Base-by-base conservation (phyloP, 2,329 filamentous ascomycete genomes). In the Colletotrichum sp. region DNA sequence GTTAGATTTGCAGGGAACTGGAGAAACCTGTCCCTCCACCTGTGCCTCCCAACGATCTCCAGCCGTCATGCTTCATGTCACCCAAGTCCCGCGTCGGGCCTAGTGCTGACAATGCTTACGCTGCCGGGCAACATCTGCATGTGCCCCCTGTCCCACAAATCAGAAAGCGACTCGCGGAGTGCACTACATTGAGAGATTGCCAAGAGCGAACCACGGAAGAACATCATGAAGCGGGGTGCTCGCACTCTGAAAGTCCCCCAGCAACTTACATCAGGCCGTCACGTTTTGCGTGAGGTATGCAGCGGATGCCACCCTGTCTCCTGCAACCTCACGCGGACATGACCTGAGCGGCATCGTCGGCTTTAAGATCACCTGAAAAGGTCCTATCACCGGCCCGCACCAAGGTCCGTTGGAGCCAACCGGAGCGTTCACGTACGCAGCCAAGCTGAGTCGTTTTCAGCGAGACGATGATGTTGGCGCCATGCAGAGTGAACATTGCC, bases 101-200 rank as follows among this genome's bases (percentile, higher is more conserved):
- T 76, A 76, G 73, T 76, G 73, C 73, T 76, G 65, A 76, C 64
- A 16, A 32, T 76, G 70, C 70, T 72, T 55, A 73, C 63, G 32
- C 70, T 72, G 63, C 32, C 57, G 70, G 64, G 63, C 73, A 59
- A 67, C 72, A 19, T 39, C 68, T 75, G 68, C 72, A 63, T 61
- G 36, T 36, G 49, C 32, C 27, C 59, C 44, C 29, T 67, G 29
- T 55, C 22, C 36, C 52, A 29, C 72, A 39, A 75, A 75, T 75
- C 29, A 75, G 22, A 67, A 30, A 44, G 25, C 25, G 25, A 16
- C 11, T 62, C 61, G 25, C 62, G 27, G 68, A 8, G 15, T 22
- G 34, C 19, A 62, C 68, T 66, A 15, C 29, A 71, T 71, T 61
- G 62, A 67, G 68, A 67, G 68, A 39, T 44, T 36, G 68, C 72